Evolutionary conservation across 164 flowering plant genomes (phyloP), one percentile per base, ranked within the genome.

Genomic region (Akebia trifoliata): DNA sequence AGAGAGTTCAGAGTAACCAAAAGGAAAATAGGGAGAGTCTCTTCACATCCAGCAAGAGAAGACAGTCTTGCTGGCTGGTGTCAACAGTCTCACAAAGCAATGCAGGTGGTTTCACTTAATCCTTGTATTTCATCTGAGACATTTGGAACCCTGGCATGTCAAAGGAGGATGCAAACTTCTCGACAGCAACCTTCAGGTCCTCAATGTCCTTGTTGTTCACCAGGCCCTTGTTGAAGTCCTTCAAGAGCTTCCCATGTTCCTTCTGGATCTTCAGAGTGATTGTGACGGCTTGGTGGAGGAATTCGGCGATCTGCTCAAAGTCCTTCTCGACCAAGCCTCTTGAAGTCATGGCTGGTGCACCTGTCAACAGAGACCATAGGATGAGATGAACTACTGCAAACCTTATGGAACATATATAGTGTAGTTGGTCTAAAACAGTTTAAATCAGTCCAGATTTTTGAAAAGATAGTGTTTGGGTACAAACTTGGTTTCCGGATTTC

Each of bases 291-390:
- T 84, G 74, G 81, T 88, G 97, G 50, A 94, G 91, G 82, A 90
- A 94, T 68, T 90, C 99, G 8, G 69, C 99, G 15, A 94, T 94
- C 75, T 88, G 83, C 76, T 90, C 99, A 57, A 94, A 94, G 76
- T 94, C 99, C 76, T 86, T 90, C 85, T 94, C 99, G 0, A 86
- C 69, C 82, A 90, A 74, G 21, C 99, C 99, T 69, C 99, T 86
- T 6, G 97, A 94, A 25, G 97, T 94, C 99, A 94, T 94, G 59
- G 99, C 99, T 5, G 99, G 97, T 34, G 99, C 28, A 72, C 99
- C 99, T 93, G 71, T 22, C 51, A 55, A 11, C 44, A 59, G 20
- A 65, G 54, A 43, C 8, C 2, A 0, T 7, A 17, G 8, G 9
- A n/a, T n/a, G n/a, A n/a, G n/a, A n/a, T n/a, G n/a, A n/a, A n/a